A percentile compares a stretch with the other conserved stretches of the same genome.
These are phyloP conservation scores for Neophaeococcomyces aloes DNA, from an alignment of 2,329 filamentous ascomycete species.

Conservation along the genomic window DNA sequence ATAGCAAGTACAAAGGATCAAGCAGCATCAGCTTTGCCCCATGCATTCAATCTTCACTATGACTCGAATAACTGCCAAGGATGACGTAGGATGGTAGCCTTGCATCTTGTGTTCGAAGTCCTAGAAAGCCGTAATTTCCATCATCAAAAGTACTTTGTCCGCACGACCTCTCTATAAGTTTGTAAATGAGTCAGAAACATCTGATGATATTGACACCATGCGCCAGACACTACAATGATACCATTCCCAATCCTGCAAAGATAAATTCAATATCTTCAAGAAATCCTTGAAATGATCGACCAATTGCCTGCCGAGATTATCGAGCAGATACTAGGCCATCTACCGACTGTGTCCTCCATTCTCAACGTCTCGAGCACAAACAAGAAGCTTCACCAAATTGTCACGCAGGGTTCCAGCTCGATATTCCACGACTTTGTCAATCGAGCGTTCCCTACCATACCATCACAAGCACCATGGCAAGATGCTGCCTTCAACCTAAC, in stretches of 20 bases:
- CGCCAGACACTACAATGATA: no score
- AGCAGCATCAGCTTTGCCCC: no score
- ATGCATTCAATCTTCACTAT: background rate
- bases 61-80: constrained; percentile 14
- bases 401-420: constrained; percentile 40
- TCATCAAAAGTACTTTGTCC: no score
- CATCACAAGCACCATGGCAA: constrained; percentile 35
- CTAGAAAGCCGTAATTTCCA: no score
- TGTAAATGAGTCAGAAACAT: no score
- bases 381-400: constrained; percentile 34
- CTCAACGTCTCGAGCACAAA: constrained; percentile 37
- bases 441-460: constrained; percentile 37
- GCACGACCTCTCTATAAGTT: no score
- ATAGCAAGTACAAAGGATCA: no score
- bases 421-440: constrained; percentile 38
- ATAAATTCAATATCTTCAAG: no score
- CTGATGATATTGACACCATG: no score
- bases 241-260: no score
- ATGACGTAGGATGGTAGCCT: no score
- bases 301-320: constrained; percentile 35
- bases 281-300: constrained; percentile 5
- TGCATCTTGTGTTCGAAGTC: no score
- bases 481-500: constrained; percentile 46
- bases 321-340: constrained; percentile 30
- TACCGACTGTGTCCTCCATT: constrained; percentile 38